Conservation (phyloP, 2,329 filamentous ascomycete genomes). For the Truncatella angustata region DNA sequence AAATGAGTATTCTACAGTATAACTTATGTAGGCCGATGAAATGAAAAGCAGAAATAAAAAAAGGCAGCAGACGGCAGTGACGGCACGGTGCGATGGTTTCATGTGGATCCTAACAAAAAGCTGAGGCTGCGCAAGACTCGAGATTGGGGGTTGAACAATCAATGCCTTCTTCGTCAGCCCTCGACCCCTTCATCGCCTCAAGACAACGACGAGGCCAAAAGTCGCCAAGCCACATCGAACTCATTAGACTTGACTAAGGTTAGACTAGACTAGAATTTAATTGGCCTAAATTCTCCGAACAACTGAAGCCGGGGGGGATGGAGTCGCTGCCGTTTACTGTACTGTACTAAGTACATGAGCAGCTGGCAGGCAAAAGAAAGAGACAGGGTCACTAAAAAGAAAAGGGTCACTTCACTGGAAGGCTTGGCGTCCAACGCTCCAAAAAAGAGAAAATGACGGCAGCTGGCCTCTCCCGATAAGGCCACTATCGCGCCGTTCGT, state of each 20-base stretch:
- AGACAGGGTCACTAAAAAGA: neutral
- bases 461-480: conserved; percentile 9
- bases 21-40: no score
- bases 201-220: no score
- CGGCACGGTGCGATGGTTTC: neutral
- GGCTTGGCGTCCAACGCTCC: conserved; percentile 3
- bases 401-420: neutral
- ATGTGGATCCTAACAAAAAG: neutral
- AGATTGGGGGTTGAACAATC: neutral
- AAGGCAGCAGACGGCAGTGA: neutral
- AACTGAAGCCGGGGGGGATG: conserved; percentile 14
- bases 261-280: neutral
- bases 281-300: conserved; percentile 9
- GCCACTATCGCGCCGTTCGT: conserved; percentile 7
- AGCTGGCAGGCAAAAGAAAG: neutral
- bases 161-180: conserved; percentile 7
- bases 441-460: neutral
- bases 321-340: no score
- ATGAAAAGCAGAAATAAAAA: no score
- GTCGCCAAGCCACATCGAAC: conserved; percentile 1
- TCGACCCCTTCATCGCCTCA: neutral
- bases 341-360: no score
- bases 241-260: no score
- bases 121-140: neutral
- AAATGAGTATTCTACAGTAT: no score